Base-by-base conservation (phyloP, 164 flowering plant species). In the Aristolochia californica region DNA sequence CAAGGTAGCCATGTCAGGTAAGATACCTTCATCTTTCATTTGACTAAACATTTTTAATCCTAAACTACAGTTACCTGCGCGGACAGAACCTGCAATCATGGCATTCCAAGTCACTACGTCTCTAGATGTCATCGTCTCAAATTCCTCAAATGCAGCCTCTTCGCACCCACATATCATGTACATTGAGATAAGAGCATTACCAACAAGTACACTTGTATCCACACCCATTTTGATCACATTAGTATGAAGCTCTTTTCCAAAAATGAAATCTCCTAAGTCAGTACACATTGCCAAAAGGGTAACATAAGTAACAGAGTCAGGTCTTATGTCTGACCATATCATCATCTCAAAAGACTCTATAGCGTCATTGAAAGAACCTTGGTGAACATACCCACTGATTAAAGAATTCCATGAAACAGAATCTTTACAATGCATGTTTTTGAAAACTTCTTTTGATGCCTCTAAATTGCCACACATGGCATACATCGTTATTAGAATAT, bases 71-170 rank as follows among this genome's bases (percentile, higher is more conserved):
- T 62, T 26, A 13, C 61, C 76, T 28, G 60, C 26, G 17, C 66
- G 69, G 13, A 75, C 79, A 59, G 56, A 62, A 1, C 74, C 77
- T 53, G 73, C 72, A 30, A 77, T 64, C 34, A 77, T 21, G 13
- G 76, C 54, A 22, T 78, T 77, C 75, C 76, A 77, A 30, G 74
- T 72, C 55, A 77, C 78, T 13, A 77, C 69, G 58, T 81, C 83
- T 69, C 64, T 80, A 2, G 9, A 40, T 53, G 57, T 59, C 78
- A 77, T 77, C 26, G 7, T 17, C 27, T 61, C 67, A 68, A 78
- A 75, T 38, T 71, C 78, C 49, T 68, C 59, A 11, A 15, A n/a
- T 10, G 79, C 53, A 54, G 67, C 66, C 40, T 58, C 21, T 25
- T 73, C 22, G 66, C 72, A 55, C 9, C 73, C 74, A 62, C 72